A percentile compares a stretch with the other conserved stretches of the same genome.
These are phyloP conservation scores for Aspergillus chevalieri DNA, from an alignment of 2,329 filamentous ascomycete genomes.

Conservation along the genomic window DNA sequence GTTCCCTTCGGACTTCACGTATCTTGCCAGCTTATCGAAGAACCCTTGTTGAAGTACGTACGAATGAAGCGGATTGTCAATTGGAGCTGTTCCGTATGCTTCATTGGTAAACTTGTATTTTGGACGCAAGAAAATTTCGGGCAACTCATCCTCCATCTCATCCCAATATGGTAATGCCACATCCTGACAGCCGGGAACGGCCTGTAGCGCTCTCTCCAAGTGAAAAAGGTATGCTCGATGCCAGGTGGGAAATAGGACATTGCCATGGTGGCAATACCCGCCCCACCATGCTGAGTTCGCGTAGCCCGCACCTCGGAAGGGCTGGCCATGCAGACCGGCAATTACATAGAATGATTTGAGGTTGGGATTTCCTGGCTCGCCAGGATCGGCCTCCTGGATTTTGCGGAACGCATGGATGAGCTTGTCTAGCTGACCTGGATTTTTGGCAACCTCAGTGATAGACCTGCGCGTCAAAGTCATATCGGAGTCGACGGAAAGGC, in stretches of 20 bases:
- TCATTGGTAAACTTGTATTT: neutral
- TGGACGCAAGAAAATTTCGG: neutral
- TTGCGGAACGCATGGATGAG: neutral
- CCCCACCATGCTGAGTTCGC: slow-evolving; percentile 19
- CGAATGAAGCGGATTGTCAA: neutral
- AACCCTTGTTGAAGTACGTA: neutral
- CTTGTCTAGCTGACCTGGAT: neutral
- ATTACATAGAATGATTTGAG: slow-evolving; percentile 19
- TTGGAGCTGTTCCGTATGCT: neutral
- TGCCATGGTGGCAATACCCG: slow-evolving; percentile 27
- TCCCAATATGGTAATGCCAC: slow-evolving; percentile 1
- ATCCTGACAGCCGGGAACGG: neutral
- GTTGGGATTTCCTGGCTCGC: slow-evolving; percentile 3
- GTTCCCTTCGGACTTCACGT: neutral
- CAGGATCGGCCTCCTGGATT: neutral
- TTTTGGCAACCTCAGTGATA: neutral
- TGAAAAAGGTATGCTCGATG: slow-evolving; percentile 22
- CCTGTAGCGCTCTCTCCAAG: slow-evolving; percentile 15
- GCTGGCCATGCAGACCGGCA: slow-evolving; percentile 22
- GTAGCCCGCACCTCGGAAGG: slow-evolving; percentile 18
- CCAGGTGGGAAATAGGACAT: slow-evolving; percentile 24
- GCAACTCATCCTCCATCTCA: neutral
- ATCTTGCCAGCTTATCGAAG: neutral
- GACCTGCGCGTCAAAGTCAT: neutral
- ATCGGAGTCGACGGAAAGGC: neutral